phyloP scores from a whole-genome alignment of 768 basidiomycete genomes.

The Punctularia strigosozonata region DNA sequence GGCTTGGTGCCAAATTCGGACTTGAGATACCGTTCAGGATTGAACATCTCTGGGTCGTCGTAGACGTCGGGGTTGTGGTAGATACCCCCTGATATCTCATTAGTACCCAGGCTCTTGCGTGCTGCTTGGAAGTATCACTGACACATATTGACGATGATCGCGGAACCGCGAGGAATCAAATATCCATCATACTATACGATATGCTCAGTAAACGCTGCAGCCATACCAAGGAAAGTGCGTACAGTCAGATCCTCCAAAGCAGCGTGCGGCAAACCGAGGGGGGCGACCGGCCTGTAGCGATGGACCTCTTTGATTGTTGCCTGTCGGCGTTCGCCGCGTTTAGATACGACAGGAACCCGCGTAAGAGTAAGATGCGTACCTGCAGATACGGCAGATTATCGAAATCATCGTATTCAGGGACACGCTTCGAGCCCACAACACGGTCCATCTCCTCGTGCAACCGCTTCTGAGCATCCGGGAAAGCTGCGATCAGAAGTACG shows the following conservation, averaged over 20 bases:
- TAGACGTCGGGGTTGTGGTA: conserved; percentile 11
- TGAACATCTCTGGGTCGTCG: conserved; percentile 10
- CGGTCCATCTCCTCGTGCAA: conserved; percentile 18
- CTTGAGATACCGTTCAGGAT: conserved; percentile 2
- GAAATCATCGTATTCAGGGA: conserved; percentile 13
- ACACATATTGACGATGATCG: conserved; percentile 12
- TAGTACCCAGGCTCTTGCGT: not conserved
- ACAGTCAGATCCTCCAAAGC: too few species aligned
- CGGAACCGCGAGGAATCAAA: conserved; percentile 8
- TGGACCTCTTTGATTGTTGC: conserved; percentile 20
- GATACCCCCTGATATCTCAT: conserved; percentile 8
- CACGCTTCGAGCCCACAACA: conserved; percentile 13
- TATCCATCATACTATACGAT: conserved; percentile 10
- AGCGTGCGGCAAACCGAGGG: conserved; percentile 8
- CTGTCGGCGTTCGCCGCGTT: too few species aligned
- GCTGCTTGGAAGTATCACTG: not conserved
- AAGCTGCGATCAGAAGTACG: conserved; percentile 14
- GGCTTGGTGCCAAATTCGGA: not conserved
- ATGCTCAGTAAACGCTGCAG: conserved; percentile 4
- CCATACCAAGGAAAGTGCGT: not conserved
- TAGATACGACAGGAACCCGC: too few species aligned
- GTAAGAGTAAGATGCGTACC: too few species aligned
- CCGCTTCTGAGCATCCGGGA: conserved; percentile 13
- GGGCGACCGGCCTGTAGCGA: conserved; percentile 18
- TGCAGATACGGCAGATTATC: conserved; percentile 15